Percentiles rank a stretch among this genome's conserved stretches.
Conservation (phyloP, 2,329 filamentous ascomycete genomes). For the Diaporthe velutina region DNA sequence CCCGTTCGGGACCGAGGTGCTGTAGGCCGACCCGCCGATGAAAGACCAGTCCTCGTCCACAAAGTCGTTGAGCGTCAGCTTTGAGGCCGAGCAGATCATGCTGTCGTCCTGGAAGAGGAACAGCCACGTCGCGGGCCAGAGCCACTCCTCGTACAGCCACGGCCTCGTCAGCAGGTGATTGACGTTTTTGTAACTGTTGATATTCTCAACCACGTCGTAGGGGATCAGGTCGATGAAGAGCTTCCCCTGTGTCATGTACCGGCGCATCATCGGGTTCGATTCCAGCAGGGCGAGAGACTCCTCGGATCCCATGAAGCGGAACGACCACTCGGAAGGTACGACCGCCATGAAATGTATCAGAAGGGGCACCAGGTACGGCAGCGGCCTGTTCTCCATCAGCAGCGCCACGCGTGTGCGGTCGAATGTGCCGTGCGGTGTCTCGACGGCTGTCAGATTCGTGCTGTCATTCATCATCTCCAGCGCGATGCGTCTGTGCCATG, state of each 20-base stretch:
- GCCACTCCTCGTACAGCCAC: no score
- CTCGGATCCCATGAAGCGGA: constrained; percentile 66
- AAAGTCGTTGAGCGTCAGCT: constrained; percentile 60
- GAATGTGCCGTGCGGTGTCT: background rate
- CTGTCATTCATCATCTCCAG: constrained; percentile 5
- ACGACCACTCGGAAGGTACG: constrained; percentile 68
- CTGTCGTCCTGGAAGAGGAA: constrained; percentile 69
- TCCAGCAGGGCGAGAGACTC: constrained; percentile 54
- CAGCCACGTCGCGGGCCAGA: constrained; percentile 65
- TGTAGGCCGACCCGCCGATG: constrained; percentile 16
- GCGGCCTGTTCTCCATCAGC: constrained; percentile 65
- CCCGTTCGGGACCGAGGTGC: background rate
- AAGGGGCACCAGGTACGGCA: constrained; percentile 63
- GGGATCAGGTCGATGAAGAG: constrained; percentile 65
- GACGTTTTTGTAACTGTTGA: constrained; percentile 63
- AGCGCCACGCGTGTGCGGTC: constrained; percentile 56
- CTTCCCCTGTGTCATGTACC: constrained; percentile 57
- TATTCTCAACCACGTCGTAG: constrained; percentile 58
- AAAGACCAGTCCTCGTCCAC: constrained; percentile 62
- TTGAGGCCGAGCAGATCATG: constrained; percentile 67
- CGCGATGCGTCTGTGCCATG: constrained; percentile 23
- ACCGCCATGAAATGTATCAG: constrained; percentile 69
- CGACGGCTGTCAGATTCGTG: constrained; percentile 1
- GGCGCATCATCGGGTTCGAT: constrained; percentile 21
- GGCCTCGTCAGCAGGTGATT: constrained; percentile 65